Base-by-base conservation (phyloP, 169 alveolate genomes). In the Cytauxzoon felis region DNA sequence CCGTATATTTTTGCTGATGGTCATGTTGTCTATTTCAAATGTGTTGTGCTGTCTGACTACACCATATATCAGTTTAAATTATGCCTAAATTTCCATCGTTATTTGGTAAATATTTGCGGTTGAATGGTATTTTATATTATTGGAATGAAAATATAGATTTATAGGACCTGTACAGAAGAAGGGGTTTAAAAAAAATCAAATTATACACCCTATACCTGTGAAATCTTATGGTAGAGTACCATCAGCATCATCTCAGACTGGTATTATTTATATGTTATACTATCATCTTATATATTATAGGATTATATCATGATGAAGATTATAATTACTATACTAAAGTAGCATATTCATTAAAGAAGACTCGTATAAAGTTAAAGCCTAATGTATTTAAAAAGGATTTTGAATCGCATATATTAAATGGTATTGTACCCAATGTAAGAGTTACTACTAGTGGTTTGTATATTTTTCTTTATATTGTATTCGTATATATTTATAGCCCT, bases 181-280 rank as follows among this genome's bases (percentile, higher is more conserved):
- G 61, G 92, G 89, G 41, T 90, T 86, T 80, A 90, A 90, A 66
- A 87, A 86, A 68, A 70, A 78, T 75, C 91, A 87, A 40, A 56
- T 90, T 60, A 78, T 84, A 53, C 90, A 85, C 27, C 93, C 93
- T 32, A 81, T 90, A n/a, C 95, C 95, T 50, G 95, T 88, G 23
- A 90, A 90, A 71, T 92, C 93, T 13, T 90, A 90, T 68, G 95
- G 93, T 18, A 58, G 95, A 42, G 86, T 73, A 19, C 95, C 95
- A 18, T 84, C 93, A 9, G 92, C 92, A n/a, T 90, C 95, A 16
- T 87, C 94, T 30, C 94, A 88, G 72, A 88, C 91, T 21, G 92
- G 92, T 75, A 53, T 9, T 18, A 11, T n/a, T 9, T 9, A 48
- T 48, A 11, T n/a, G 24, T 3, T 24, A 4, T 29, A 7, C 45